phyloP scores from a whole-genome alignment of 176 grass and related monocot genomes.

The Zoysia pacifica region DNA sequence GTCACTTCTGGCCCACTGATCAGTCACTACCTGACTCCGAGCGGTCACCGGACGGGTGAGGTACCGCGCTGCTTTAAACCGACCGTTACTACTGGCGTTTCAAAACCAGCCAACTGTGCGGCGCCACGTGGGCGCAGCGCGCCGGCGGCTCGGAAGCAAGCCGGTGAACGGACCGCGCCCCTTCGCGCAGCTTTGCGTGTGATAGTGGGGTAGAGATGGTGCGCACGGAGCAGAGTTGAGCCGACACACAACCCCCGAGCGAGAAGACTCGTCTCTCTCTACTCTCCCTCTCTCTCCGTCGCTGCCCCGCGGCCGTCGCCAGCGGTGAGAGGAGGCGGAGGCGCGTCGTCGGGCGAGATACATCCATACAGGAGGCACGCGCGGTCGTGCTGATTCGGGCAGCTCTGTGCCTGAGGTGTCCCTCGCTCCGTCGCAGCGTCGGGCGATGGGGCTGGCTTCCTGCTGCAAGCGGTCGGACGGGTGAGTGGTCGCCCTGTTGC shows the following conservation, averaged over 20 bases:
- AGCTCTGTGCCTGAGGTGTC: neutral
- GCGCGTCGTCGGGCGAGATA: neutral
- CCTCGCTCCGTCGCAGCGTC: neutral
- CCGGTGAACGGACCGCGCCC: neutral
- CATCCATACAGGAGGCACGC: neutral
- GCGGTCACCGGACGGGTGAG: slow-evolving; percentile 21
- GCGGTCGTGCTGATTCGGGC: neutral
- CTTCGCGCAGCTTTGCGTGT: slow-evolving; percentile 42
- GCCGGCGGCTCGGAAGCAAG: neutral
- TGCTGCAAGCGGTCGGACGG: slow-evolving; percentile 47
- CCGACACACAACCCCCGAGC: slow-evolving; percentile 19
- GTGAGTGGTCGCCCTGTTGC: slow-evolving; percentile 28
- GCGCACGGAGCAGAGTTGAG: neutral
- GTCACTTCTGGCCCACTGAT: neutral
- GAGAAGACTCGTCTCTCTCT: neutral
- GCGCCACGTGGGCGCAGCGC: neutral
- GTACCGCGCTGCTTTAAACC: slow-evolving; percentile 6
- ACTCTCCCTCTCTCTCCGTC: neutral
- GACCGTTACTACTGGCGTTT: slow-evolving; percentile 44
- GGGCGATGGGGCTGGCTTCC: slow-evolving; percentile 40
- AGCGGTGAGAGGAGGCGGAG: neutral
- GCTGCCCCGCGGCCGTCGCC: slow-evolving; percentile 4
- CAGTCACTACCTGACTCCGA: neutral
- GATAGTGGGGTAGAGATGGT: slow-evolving; percentile 18
- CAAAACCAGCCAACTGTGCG: neutral